Evolutionary conservation across 1,284 basidiomycete genomes (phyloP).

Genomic region (Sporisorium graminicola): DNA sequence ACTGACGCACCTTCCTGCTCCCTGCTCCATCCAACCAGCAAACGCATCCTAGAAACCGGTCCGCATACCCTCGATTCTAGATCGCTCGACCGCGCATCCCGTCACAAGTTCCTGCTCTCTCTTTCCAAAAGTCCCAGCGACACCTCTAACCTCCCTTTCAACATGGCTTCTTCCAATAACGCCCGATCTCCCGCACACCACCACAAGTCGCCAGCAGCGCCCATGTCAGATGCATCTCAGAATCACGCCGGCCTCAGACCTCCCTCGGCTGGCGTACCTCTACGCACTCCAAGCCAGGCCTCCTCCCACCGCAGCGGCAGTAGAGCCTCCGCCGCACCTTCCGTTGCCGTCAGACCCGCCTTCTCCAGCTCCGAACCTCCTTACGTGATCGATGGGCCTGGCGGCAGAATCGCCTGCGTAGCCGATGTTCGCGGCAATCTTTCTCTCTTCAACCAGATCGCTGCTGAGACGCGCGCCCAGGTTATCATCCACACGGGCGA

Average conservation of each 20-base stretch:
- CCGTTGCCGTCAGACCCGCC: conserved; percentile 13
- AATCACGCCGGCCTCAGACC: conserved; percentile 32
- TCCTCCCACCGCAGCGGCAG: conserved; percentile 46
- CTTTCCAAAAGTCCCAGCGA: conserved; percentile 10
- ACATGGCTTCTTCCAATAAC: conserved; percentile 38
- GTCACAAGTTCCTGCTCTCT: background rate
- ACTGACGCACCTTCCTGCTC: conserved; percentile 7
- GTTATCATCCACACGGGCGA: conserved; percentile 95
- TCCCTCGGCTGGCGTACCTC: conserved; percentile 18
- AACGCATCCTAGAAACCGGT: conserved; percentile 20
- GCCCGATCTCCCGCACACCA: conserved; percentile 31
- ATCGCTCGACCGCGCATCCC: conserved; percentile 3
- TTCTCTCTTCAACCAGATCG: conserved; percentile 89
- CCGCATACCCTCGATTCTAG: conserved; percentile 21
- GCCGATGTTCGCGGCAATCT: conserved; percentile 86
- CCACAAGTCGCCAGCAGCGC: conserved; percentile 29
- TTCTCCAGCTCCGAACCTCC: conserved; percentile 39
- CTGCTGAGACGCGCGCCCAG: conserved; percentile 85
- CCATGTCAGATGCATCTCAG: conserved; percentile 21
- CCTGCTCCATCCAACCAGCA: background rate
- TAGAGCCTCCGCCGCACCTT: conserved; percentile 21
- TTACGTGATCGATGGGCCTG: conserved; percentile 63
- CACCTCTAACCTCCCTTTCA: conserved; percentile 8
- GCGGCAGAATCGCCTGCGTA: conserved; percentile 89
- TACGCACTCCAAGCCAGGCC: conserved; percentile 34